Percentiles rank a stretch among this genome's conserved stretches.
Evolutionary conservation across 139 green algal genomes (phyloP).

Genomic region (Edaphochlamys debaryana): DNA sequence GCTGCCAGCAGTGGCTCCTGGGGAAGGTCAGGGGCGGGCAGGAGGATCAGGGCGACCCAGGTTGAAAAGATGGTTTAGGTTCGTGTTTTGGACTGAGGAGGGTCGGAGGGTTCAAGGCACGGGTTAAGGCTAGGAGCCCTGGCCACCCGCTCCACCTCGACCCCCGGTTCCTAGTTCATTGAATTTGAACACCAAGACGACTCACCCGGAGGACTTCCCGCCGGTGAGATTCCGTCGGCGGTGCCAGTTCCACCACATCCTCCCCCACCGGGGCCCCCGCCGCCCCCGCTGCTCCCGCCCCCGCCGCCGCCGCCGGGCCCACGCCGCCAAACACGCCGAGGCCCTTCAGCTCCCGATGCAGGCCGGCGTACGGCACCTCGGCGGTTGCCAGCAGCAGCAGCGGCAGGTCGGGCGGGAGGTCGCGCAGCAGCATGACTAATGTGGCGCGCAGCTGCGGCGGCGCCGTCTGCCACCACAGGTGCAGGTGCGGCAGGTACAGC

Average conservation of each 20-base stretch:
- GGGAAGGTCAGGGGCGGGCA: too few species aligned
- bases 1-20: neutral
- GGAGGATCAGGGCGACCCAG: too few species aligned
- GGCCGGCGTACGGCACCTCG: slow-evolving; percentile 60
- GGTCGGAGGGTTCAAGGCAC: too few species aligned
- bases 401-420: slow-evolving; percentile 84
- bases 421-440: slow-evolving; percentile 84
- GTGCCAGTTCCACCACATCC: slow-evolving; percentile 44
- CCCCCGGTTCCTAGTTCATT: too few species aligned
- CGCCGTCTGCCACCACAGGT: slow-evolving; percentile 78
- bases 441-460: slow-evolving; percentile 74
- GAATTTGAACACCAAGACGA: neutral
- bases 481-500: slow-evolving; percentile 88
- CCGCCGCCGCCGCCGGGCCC: too few species aligned
- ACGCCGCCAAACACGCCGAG: neutral
- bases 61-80: too few species aligned
- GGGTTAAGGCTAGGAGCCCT: too few species aligned
- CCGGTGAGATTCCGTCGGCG: slow-evolving; percentile 36
- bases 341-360: slow-evolving; percentile 34
- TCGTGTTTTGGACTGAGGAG: too few species aligned
- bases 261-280: neutral
- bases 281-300: neutral
- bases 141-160: too few species aligned
- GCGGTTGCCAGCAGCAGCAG: slow-evolving; percentile 89
- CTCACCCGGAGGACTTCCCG: slow-evolving; percentile 50